Percentiles rank a stretch among this genome's conserved stretches.
These are phyloP conservation scores for Diplodia mutila DNA, from an alignment of 2,329 filamentous ascomycete species.

Conservation along the genomic window DNA sequence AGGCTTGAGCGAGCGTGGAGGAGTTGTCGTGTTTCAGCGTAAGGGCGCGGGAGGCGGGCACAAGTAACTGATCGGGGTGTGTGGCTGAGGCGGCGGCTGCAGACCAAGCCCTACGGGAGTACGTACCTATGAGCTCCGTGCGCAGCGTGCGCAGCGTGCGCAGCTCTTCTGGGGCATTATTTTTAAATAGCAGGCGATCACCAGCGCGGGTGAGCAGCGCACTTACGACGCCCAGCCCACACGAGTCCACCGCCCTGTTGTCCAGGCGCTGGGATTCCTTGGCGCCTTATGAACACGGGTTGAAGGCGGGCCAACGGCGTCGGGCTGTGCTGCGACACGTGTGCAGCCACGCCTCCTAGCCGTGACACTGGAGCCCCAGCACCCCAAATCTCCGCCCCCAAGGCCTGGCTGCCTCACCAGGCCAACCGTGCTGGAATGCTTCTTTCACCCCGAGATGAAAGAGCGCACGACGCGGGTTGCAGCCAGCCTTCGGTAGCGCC, in stretches of 20 bases:
- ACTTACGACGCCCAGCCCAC: conserved; percentile 21
- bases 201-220: background rate
- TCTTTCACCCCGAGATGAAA: background rate
- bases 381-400: background rate
- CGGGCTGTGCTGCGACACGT: conserved; percentile 20
- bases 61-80: conserved; percentile 11
- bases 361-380: background rate
- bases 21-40: conserved; percentile 14
- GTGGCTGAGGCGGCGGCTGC: conserved; percentile 9
- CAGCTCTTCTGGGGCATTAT: background rate
- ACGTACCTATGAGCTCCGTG: background rate
- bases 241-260: background rate
- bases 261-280: background rate
- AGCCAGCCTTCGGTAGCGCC: conserved; percentile 6
- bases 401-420: conserved; percentile 4
- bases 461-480: background rate
- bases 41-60: background rate
- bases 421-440: background rate
- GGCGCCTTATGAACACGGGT: background rate
- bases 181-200: background rate
- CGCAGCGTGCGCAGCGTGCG: no score
- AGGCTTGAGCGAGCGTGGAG: conserved; percentile 11
- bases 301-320: background rate
- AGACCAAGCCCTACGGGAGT: background rate
- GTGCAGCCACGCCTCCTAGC: conserved; percentile 18